phyloP scores from a whole-genome alignment of 1,284 basidiomycete species.

The Apiotrichum domesticum region DNA sequence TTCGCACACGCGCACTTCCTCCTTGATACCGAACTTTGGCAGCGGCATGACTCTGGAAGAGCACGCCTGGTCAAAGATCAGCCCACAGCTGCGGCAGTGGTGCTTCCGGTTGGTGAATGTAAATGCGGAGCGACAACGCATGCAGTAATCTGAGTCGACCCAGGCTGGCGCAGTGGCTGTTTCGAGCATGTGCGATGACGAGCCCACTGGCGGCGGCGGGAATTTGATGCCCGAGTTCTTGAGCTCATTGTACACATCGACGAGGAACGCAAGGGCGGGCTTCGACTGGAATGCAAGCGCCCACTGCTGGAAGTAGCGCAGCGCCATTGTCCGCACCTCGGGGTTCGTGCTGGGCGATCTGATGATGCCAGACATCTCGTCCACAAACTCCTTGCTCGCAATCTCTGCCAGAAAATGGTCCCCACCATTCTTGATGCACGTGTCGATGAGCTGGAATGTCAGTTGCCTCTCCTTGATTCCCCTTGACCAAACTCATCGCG shows the following conservation, averaged over 20 bases:
- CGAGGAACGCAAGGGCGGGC: slow-evolving; percentile 64
- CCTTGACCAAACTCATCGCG: too few relatives aligned
- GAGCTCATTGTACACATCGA: slow-evolving; percentile 72
- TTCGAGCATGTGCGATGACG: slow-evolving; percentile 36
- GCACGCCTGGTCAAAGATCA: slow-evolving; percentile 92
- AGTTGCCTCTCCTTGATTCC: neutral
- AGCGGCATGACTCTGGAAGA: slow-evolving; percentile 77
- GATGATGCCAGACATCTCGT: slow-evolving; percentile 54
- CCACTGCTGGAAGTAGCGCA: slow-evolving; percentile 86
- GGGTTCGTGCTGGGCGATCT: slow-evolving; percentile 56
- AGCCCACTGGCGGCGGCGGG: slow-evolving; percentile 37
- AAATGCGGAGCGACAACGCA: slow-evolving; percentile 86
- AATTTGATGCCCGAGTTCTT: slow-evolving; percentile 59
- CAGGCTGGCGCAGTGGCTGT: slow-evolving; percentile 69
- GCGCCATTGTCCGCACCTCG: slow-evolving; percentile 76
- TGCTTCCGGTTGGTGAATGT: slow-evolving; percentile 96
- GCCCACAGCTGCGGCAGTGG: slow-evolving; percentile 96
- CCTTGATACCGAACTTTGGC: slow-evolving; percentile 88
- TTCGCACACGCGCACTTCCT: slow-evolving; percentile 93
- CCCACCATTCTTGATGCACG: slow-evolving; percentile 96
- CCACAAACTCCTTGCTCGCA: slow-evolving; percentile 84
- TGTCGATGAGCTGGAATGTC: slow-evolving; percentile 66
- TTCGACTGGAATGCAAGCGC: slow-evolving; percentile 81
- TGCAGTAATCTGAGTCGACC: slow-evolving; percentile 92
- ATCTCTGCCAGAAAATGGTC: slow-evolving; percentile 82